A percentile compares a stretch with the other conserved stretches of the same genome.
Evolutionary conservation across 163 green algal species (phyloP).

Genomic region (Dunaliella salina): DNA sequence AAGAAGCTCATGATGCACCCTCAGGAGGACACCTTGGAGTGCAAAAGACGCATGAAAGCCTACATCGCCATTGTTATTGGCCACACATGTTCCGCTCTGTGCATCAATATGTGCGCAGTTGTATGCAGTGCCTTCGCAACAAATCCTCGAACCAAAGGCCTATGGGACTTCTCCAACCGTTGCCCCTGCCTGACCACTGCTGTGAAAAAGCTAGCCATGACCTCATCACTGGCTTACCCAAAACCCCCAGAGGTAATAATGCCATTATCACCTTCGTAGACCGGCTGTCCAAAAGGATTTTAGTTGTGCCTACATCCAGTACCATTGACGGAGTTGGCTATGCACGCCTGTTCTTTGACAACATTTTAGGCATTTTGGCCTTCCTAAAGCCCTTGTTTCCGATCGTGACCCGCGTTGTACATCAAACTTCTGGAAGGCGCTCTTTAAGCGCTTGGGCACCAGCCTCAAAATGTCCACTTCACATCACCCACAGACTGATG

Average conservation of each 20-base stretch:
- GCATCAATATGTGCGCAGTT: neutral
- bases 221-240: constrained; percentile 45
- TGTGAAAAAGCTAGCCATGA: constrained; percentile 41
- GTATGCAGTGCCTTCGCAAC: constrained; percentile 11
- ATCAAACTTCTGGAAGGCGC: constrained; percentile 40
- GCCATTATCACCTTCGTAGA: constrained; percentile 53
- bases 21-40: no score
- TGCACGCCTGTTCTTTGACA: constrained; percentile 35
- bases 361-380: constrained; percentile 44
- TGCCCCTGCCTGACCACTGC: constrained; percentile 25
- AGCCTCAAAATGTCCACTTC: constrained; percentile 44
- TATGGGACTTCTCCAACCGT: constrained; percentile 33
- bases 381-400: constrained; percentile 42
- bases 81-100: no score
- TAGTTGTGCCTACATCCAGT: constrained; percentile 5
- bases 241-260: constrained; percentile 33
- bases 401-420: constrained; percentile 50
- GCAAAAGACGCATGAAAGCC: no score
- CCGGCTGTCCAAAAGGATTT: constrained; percentile 44
- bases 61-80: no score
- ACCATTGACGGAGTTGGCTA: constrained; percentile 8
- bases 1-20: no score
- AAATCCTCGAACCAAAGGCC: constrained; percentile 28
- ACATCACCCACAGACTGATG: constrained; percentile 58
- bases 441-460: constrained; percentile 27